Evolutionary conservation across 1,284 basidiomycete genomes (phyloP).

Genomic region (Cutaneotrichosporon sp.): DNA sequence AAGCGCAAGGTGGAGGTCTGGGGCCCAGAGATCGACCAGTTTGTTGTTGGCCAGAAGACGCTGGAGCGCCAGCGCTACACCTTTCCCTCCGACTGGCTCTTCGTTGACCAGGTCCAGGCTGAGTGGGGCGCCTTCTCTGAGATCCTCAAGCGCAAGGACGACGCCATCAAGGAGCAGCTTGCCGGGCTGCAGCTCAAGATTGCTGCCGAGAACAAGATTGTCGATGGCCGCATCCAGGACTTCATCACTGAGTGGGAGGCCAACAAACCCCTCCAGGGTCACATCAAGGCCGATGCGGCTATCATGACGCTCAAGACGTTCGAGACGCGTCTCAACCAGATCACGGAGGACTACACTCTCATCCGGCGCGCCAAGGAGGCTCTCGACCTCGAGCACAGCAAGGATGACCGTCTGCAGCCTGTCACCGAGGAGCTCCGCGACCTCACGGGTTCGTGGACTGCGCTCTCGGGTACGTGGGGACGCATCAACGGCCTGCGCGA

Average conservation of each 20-base stretch:
- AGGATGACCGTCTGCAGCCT: slow-evolving; percentile 87
- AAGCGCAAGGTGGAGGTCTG: slow-evolving; percentile 96
- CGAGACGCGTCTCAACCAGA: slow-evolving; percentile 81
- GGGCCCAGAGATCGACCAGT: slow-evolving; percentile 95
- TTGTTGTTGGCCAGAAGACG: slow-evolving; percentile 92
- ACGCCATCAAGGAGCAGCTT: slow-evolving; percentile 92
- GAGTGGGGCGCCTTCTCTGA: slow-evolving; percentile 99
- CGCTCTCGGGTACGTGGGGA: slow-evolving; percentile 94
- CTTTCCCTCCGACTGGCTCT: slow-evolving; percentile 96
- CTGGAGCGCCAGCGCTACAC: slow-evolving; percentile 95
- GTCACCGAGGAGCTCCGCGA: slow-evolving; percentile 94
- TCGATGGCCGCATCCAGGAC: slow-evolving; percentile 89
- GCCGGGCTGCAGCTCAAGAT: slow-evolving; percentile 97
- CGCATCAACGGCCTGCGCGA: slow-evolving; percentile 89
- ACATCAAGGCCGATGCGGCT: slow-evolving; percentile 90
- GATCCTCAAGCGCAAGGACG: slow-evolving; percentile 96
- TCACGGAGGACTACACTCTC: slow-evolving; percentile 91
- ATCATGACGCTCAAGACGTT: slow-evolving; percentile 94
- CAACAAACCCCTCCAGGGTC: slow-evolving; percentile 82
- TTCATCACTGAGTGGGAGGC: slow-evolving; percentile 88
- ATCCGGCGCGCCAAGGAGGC: slow-evolving; percentile 96
- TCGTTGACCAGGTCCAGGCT: slow-evolving; percentile 93
- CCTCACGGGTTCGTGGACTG: slow-evolving; percentile 98
- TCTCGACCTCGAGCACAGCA: slow-evolving; percentile 85
- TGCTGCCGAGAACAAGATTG: slow-evolving; percentile 97